Conservation (phyloP, 352 stramenopile species). For the Pythium biforme region DNA sequence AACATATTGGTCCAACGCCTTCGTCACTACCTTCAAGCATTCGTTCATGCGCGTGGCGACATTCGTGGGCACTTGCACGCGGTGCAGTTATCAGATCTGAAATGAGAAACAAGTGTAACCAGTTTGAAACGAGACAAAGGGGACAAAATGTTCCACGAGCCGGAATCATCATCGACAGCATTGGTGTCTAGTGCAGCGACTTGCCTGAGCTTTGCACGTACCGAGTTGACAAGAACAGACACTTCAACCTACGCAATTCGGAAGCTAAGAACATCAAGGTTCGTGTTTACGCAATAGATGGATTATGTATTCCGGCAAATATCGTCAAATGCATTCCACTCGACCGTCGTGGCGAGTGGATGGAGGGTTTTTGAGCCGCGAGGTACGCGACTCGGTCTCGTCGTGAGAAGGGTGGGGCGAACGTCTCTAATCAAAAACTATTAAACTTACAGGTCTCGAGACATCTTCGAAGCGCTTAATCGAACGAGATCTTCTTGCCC, state of each 20-base stretch:
- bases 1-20: too few species aligned
- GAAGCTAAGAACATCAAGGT: neutral
- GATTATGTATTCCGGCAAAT: conserved; percentile 20
- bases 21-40: too few species aligned
- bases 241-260: too few species aligned
- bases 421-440: conserved; percentile 29
- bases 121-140: neutral
- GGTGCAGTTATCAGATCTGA: conserved; percentile 3
- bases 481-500: conserved; percentile 97
- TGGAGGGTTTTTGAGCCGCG: neutral
- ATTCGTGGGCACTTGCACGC: too few species aligned
- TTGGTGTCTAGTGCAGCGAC: neutral
- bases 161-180: neutral
- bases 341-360: neutral
- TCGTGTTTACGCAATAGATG: conserved; percentile 6
- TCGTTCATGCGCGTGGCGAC: neutral
- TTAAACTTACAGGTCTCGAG: conserved; percentile 25
- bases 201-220: neutral
- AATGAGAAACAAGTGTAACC: conserved; percentile 3
- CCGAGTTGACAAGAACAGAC: neutral
- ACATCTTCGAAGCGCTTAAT: conserved; percentile 56
- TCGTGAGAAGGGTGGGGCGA: conserved; percentile 3
- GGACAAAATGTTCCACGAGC: neutral
- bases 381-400: conserved; percentile 3
- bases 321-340: conserved; percentile 8